Base-by-base conservation (phyloP, 176 grass and related monocot species). In the Pontederia paniculata region DNA sequence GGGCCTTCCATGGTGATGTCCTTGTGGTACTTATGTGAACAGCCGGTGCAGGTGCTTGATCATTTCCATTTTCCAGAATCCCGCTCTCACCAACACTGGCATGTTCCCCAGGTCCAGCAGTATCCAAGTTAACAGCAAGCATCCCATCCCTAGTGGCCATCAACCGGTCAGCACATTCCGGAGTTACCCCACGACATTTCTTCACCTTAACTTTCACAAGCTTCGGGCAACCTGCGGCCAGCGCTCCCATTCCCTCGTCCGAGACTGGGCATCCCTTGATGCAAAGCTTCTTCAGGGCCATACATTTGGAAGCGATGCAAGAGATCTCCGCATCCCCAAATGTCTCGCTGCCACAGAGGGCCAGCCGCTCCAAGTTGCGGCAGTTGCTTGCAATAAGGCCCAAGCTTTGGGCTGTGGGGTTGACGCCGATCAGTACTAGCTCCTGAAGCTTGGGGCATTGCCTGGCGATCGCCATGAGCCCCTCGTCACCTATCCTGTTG, bases 171-270 rank as follows among this genome's bases (percentile, higher is more conserved):
- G 78, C 83, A 70, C 86, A 98, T 72, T 87, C 77, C 0, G 52
- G 74, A 0, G 93, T 81, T 49, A 98, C 93, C 8, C 72, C 57
- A 0, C 78, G 80, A 11, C 93, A 98, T 67, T 86, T 91, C 72
- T 98, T 98, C 51, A 98, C 76, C 78, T 98, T 98, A 49, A 98
- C 83, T 75, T 98, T 98, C 43, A 88, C 93, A 47, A 98, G 73
- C 11, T 74, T 82, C 5, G 93, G 93, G 69, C 86, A 91, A 18
- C 93, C 93, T 42, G 74, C 65, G 5, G 74, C 87, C 0, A 98
- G 83, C 17, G 82, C 80, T 23, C 76, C 70, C 77, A 98, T 81
- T 51, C 93, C 93, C 3, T 42, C 52, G 0, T 98, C 93, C 49
- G 86, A 81, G 8, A 98, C 83, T 1, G 93, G 93, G 55, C 93